Evolutionary conservation across 441 rosid species (phyloP), one percentile per base, ranked within the genome.

Genomic region (Erodium moschatum): DNA sequence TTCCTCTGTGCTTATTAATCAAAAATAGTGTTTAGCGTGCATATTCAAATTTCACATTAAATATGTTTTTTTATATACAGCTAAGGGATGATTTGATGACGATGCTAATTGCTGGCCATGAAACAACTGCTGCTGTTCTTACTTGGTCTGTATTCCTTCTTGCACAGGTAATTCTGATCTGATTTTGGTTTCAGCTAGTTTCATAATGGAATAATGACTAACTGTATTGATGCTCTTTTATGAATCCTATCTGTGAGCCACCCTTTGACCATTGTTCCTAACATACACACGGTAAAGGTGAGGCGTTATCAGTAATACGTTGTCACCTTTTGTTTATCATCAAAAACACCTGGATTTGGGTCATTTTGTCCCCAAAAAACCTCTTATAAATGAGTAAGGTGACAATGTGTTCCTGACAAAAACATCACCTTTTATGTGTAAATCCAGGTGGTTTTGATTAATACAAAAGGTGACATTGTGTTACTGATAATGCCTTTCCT

Each of bases 61-160:
- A 18, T 20, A 24, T 42, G 18, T 19, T 21, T 21, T 18, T 18
- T 54, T 46, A n/a, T 27, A 18, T 31, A 56, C 86, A 92, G 97
- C 87, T 90, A 70, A 85, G 97, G 73, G 98, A 92, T 74, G 98
- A 92, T 76, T 75, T 89, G 70, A 90, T 92, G 97, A 92, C 96
- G 10, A 89, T 92, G 98, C 90, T 92, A 64, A 83, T 92, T 62
- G 97, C 98, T 58, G 97, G 98, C 29, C 98, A 92, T 66, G 98
- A 92, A 82, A 92, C 98, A 58, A 92, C 96, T 46, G 92, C 98
- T 67, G 96, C 97, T 65, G 98, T 92, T 77, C 96, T 92, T 72
- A 90, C 98, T 42, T 92, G 98, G 98, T 94, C 97, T 72, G 84
- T 85, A 77, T 92, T 73, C 85, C 84, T 92, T 73, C 97, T 92